Evolutionary conservation across 257 asterid species (phyloP), one percentile per base, ranked within the genome.

Genomic region (Sherardia arvensis): DNA sequence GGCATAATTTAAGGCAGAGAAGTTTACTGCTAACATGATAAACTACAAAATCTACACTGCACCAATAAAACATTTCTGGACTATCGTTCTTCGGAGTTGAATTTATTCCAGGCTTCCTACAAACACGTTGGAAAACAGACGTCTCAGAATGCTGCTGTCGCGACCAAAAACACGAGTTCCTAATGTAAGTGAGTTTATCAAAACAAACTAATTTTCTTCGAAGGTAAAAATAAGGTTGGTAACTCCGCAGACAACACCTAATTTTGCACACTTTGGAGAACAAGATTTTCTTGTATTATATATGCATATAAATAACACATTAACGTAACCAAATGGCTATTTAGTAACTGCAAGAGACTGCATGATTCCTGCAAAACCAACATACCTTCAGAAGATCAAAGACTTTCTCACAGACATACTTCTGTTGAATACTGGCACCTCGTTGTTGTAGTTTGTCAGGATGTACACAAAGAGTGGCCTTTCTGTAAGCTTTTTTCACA

Each of bases 361-460:
- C 21, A 4, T 14, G 36, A 56, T 49, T 55, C 49, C 61, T 45
- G 47, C 56, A 58, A 38, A 29, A 62, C 72, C 53, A 26, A 71
- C 85, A 21, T 69, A 92, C 98, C 95, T 92, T 88, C 69, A 92
- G 77, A 76, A 92, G 91, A 78, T 92, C 98, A 78, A 92, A 92
- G 78, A 89, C 95, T 84, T 92, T 92, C 82, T 92, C 99, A 56
- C 96, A 82, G 68, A 80, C 78, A 78, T 85, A 92, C 79, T 92
- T 92, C 69, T 89, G 97, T 61, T 89, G 99, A 75, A 87, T 68
- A 40, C 91, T 82, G 33, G 99, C 99, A 57, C 97, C 97, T 40
- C 96, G 89, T 38, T 92, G 99, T 63, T 92, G 99, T 81, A 92
- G 79, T 83, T 92, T 92, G 78, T 92, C 97, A 2, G 99, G 99